Evolutionary conservation across 2,329 filamentous ascomycete species (phyloP).

Genomic region (Fusarium falciforme): DNA sequence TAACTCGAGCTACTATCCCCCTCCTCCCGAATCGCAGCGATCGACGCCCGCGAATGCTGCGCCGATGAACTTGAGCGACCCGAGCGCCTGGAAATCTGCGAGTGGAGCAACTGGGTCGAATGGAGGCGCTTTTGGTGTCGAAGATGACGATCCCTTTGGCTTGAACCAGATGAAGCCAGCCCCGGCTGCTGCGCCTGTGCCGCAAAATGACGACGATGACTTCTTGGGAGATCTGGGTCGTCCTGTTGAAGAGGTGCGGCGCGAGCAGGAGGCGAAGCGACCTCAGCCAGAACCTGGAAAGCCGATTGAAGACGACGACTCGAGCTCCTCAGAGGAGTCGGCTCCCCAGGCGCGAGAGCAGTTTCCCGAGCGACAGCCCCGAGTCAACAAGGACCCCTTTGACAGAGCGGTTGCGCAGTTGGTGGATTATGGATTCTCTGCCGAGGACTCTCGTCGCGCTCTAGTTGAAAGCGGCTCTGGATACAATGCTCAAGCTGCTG

Average conservation of each 20-base stretch:
- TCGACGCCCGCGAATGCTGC: constrained; percentile 59
- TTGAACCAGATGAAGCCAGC: constrained; percentile 70
- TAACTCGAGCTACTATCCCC: constrained; percentile 73
- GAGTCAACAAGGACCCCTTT: constrained; percentile 56
- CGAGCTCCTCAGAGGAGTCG: constrained; percentile 59
- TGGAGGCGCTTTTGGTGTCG: constrained; percentile 59
- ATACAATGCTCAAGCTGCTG: constrained; percentile 84
- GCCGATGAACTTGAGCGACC: constrained; percentile 63
- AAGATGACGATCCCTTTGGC: constrained; percentile 92
- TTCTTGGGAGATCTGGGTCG: constrained; percentile 73
- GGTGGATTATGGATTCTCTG: constrained; percentile 93
- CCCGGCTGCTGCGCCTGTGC: constrained; percentile 44
- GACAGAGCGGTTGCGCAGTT: constrained; percentile 88
- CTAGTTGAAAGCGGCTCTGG: constrained; percentile 84
- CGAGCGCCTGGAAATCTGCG: constrained; percentile 62
- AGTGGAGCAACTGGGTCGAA: constrained; percentile 44
- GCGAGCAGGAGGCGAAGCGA: constrained; percentile 55
- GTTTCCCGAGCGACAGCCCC: constrained; percentile 38
- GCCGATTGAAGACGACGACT: constrained; percentile 64
- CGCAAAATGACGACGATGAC: constrained; percentile 67
- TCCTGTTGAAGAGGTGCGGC: constrained; percentile 72
- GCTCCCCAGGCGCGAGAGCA: constrained; percentile 30
- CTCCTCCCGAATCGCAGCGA: constrained; percentile 55
- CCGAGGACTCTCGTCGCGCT: constrained; percentile 84
- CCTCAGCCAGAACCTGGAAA: constrained; percentile 64